These are phyloP conservation scores for Hymenoscyphus albidus DNA, from an alignment of 2,329 filamentous ascomycete species.

Conservation along the genomic window DNA sequence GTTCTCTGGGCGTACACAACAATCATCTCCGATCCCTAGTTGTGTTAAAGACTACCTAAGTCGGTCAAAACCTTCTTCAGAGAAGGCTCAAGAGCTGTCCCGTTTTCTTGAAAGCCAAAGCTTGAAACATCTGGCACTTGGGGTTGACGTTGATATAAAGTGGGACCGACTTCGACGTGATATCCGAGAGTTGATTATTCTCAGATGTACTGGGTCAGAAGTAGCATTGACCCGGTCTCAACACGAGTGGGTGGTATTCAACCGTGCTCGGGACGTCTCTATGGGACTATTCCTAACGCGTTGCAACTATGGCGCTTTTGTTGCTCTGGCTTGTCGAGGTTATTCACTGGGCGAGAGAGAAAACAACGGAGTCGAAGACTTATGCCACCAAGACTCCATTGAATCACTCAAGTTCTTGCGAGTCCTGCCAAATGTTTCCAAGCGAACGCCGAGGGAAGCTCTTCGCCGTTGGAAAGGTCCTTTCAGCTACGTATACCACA, in stretches of 20 bases:
- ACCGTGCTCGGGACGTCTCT: constrained; percentile 20
- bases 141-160: constrained; percentile 46
- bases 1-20: constrained; percentile 2
- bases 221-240: constrained; percentile 22
- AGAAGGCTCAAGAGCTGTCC: constrained; percentile 19
- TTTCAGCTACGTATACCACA: constrained; percentile 38
- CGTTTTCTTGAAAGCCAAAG: constrained; percentile 36
- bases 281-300: constrained; percentile 24
- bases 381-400: constrained; percentile 15
- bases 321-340: constrained; percentile 22
- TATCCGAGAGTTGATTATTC: constrained; percentile 44
- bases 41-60: constrained; percentile 18
- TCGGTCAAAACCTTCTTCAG: constrained; percentile 37
- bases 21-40: constrained; percentile 15
- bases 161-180: constrained; percentile 48
- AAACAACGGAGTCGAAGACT: constrained; percentile 12
- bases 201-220: constrained; percentile 42
- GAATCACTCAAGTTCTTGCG: constrained; percentile 17
- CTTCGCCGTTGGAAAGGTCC: constrained; percentile 18
- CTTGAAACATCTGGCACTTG: constrained; percentile 45
- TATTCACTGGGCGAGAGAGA: constrained; percentile 21
- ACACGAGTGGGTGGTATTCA: constrained; percentile 23
- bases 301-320: constrained; percentile 27
- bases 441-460: constrained; percentile 11
- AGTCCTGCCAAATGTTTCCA: constrained; percentile 11